Base-by-base conservation (phyloP, 257 asterid species). In the Lantana camara region DNA sequence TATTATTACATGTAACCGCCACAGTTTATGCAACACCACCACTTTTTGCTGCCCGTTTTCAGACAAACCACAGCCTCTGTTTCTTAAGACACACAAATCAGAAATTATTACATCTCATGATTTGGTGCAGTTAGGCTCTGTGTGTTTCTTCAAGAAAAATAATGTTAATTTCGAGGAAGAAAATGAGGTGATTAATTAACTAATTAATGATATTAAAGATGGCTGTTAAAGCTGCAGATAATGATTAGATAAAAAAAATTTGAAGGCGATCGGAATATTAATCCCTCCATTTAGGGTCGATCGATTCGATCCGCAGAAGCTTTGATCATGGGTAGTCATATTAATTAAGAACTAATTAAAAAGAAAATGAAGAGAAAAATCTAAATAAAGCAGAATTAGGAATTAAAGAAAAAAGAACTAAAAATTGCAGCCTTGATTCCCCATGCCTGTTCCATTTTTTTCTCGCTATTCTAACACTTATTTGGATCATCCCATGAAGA, bases 1-100 rank as follows among this genome's bases (percentile, higher is more conserved):
- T n/a, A 41, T 12, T 38, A 41, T 22, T n/a, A 51, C 16, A 45
- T 24, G 16, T 1, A 71, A 67, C 67, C 20, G 61, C 48, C 59
- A 60, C 56, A 53, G 21, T 66, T 52, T 60, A 50, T 49, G 58
- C 49, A 69, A 19, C 66, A 53, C 63, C 55, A 37, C 73, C 62
- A 68, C 79, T 77, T 75, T 79, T 14, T 88, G 93, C 88, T 81
- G 64, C 85, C 72, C 35, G 52, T 62, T 63, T 59, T 75, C 82
- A 69, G 85, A 85, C 85, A 80, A 67, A 70, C 72, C 63, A 79
- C 59, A 30, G 50, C 63, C 34, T 3, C 23, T 47, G 59, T 42
- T 59, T 52, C 70, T 20, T 13, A 19, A 42, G 48, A 27, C 42
- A 16, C 30, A 34, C 32, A 15, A 53, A 8, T 48, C 69, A 53